phyloP scores from a whole-genome alignment of 257 asterid genomes.

The Leonotis leonurus region DNA sequence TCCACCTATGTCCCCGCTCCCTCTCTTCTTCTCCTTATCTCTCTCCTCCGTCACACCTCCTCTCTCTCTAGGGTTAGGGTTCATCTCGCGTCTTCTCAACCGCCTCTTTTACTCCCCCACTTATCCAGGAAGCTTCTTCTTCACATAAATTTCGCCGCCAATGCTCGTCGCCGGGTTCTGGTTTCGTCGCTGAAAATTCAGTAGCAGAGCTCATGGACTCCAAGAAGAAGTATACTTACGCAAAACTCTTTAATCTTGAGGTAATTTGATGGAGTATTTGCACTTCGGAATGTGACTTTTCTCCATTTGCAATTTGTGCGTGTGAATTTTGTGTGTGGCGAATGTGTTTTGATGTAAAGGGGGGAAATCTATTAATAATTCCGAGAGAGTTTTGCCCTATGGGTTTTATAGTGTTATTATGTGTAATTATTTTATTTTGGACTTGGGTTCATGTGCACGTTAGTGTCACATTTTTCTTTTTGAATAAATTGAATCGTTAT shows the following conservation, averaged over 20 bases:
- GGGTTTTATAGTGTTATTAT: background rate
- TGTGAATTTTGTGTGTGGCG: conserved; percentile 10
- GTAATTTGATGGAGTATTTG: conserved; percentile 30
- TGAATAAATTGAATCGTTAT: conserved; percentile 16
- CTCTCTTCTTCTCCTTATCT: conserved; percentile 38
- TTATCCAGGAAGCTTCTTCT: conserved; percentile 11
- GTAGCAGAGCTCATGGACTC: conserved; percentile 67
- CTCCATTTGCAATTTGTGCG: conserved; percentile 12
- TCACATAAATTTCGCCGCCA: conserved; percentile 24
- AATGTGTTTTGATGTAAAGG: conserved; percentile 16
- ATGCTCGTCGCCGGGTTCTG: conserved; percentile 49
- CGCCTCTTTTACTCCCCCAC: conserved; percentile 11
- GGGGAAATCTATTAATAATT: conserved; percentile 4
- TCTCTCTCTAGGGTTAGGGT: conserved; percentile 63
- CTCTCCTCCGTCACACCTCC: conserved; percentile 27
- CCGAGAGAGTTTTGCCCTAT: background rate
- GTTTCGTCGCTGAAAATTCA: conserved; percentile 14
- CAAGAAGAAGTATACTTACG: conserved; percentile 47
- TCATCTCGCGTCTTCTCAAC: conserved; percentile 14
- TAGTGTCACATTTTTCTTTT: background rate
- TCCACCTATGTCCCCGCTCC: conserved; percentile 45
- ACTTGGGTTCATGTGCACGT: conserved; percentile 1
- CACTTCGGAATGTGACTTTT: conserved; percentile 3
- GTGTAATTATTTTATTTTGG: conserved; percentile 11
- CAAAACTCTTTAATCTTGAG: conserved; percentile 97